Percentiles rank a stretch among this genome's conserved stretches.
These are phyloP conservation scores for Lepraria neglecta DNA, from an alignment of 495 filamentous ascomycete species.

Conservation along the genomic window DNA sequence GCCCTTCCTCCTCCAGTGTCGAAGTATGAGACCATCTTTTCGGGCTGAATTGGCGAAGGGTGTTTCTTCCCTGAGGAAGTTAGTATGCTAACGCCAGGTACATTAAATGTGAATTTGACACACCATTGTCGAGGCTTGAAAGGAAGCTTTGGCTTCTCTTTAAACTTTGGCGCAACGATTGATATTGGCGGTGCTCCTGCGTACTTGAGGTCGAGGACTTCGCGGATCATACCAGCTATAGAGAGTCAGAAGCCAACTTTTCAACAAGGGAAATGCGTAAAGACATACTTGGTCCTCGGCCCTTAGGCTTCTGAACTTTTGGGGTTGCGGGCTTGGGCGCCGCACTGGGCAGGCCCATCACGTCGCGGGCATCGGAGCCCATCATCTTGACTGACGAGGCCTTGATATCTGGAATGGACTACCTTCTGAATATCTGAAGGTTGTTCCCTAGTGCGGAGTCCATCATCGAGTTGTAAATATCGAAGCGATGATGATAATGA, in stretches of 20 bases:
- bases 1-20: constrained; percentile 48
- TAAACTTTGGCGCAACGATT: constrained; percentile 58
- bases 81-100: constrained; percentile 6
- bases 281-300: constrained; percentile 60
- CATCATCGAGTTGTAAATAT: background rate
- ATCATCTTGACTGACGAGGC: constrained; percentile 47
- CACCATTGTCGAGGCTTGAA: constrained; percentile 50
- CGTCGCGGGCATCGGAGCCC: constrained; percentile 79
- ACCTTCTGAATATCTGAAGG: background rate
- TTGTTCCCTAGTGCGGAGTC: background rate
- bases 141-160: constrained; percentile 54
- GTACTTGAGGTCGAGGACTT: constrained; percentile 59
- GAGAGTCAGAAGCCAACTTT: constrained; percentile 42
- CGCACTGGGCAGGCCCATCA: constrained; percentile 64
- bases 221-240: constrained; percentile 67
- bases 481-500: background rate
- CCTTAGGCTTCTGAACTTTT: constrained; percentile 72
- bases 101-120: constrained; percentile 32
- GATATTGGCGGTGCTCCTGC: constrained; percentile 64
- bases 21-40: constrained; percentile 48
- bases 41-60: constrained; percentile 57
- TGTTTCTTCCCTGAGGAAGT: constrained; percentile 41
- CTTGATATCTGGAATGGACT: background rate
- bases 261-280: constrained; percentile 37
- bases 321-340: constrained; percentile 56